Evolutionary conservation across 2,329 filamentous ascomycete genomes (phyloP).

Genomic region (Aureobasidium uvarum): DNA sequence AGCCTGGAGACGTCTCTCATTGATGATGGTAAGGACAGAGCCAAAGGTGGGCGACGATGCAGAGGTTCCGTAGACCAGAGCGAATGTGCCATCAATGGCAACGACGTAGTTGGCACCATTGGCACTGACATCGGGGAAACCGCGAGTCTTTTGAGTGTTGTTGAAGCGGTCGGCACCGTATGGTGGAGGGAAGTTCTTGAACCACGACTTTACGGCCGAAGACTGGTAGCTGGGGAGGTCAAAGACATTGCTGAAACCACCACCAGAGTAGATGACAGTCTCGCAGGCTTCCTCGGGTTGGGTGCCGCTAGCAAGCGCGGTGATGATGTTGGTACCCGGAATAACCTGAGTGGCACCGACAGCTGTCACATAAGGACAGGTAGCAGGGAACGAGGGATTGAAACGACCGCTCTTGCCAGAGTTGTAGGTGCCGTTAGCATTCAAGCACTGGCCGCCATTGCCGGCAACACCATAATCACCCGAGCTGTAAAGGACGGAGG

Average conservation of each 20-base stretch:
- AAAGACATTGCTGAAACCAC: conserved; percentile 54
- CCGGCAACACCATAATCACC: conserved; percentile 48
- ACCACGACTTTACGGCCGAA: conserved; percentile 43
- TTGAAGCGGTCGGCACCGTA: conserved; percentile 50
- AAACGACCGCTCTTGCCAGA: conserved; percentile 40
- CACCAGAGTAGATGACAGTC: conserved; percentile 48
- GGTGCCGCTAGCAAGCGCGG: conserved; percentile 31
- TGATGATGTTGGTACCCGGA: conserved; percentile 42
- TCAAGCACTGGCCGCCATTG: conserved; percentile 43
- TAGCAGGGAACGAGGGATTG: conserved; percentile 50
- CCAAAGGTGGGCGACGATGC: conserved; percentile 52
- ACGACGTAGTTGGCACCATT: conserved; percentile 35
- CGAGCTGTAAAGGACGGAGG: conserved; percentile 52
- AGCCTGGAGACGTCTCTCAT: conserved; percentile 40
- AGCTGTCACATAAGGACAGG: conserved; percentile 53
- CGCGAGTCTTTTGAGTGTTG: conserved; percentile 46
- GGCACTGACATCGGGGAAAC: conserved; percentile 47
- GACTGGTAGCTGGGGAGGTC: conserved; percentile 50
- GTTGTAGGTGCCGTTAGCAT: conserved; percentile 38
- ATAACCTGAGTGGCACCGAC: conserved; percentile 54
- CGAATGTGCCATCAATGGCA: conserved; percentile 46
- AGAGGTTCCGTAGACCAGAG: conserved; percentile 52
- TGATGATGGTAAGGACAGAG: conserved; percentile 50
- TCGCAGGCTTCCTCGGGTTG: conserved; percentile 49
- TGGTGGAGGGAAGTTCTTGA: conserved; percentile 43